Evolutionary conservation across 768 basidiomycete species (phyloP), one percentile per base, ranked within the genome.

Genomic region (Lactarius quietus): DNA sequence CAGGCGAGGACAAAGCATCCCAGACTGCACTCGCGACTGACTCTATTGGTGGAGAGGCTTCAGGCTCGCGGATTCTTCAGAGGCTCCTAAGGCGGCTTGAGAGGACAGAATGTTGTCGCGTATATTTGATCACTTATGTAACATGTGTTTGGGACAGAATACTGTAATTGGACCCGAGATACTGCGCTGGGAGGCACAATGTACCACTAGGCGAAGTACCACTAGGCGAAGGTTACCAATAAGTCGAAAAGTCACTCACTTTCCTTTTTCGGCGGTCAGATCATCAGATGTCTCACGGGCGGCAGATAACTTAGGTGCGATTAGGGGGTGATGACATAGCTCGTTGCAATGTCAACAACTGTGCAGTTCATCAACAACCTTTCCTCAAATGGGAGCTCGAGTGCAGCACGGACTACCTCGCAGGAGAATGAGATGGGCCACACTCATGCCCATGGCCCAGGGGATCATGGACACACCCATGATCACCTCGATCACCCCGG

Each of bases 381-480:
- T 54, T 77, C 80, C 48, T 69, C 80, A 6, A 31, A 15, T 15
- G 67, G 74, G 9, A 63, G 73, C 5, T 72, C 70, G 5, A 65
- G 64, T 18, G 77, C 78, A 41, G 64, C 74, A 17, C 64, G 73
- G 20, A 74, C 79, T 3, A 86, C 88, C 71, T 78, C 83, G 14
- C 89, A 92, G 72, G 84, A 78, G 73, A 62, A 76, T 72, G 52
- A 78, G 72, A 17, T 74, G 68, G 9, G 51, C 72, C 79, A 82
- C 57, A 77, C 75, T 14, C 87, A 89, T 68, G 80, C 82, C 55
- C 86, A 86, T 70, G 83, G 78, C 20, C 70, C 68, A 12, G 82
- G 81, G 51, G 94, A 95, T 60, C 95, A 98, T 72, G 95, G 95
- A 5, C 96, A 98, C 71, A 94, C 94, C 0, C 96, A 98, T 74